phyloP scores from a whole-genome alignment of 169 alveolate species.

The Fabrea salina region DNA sequence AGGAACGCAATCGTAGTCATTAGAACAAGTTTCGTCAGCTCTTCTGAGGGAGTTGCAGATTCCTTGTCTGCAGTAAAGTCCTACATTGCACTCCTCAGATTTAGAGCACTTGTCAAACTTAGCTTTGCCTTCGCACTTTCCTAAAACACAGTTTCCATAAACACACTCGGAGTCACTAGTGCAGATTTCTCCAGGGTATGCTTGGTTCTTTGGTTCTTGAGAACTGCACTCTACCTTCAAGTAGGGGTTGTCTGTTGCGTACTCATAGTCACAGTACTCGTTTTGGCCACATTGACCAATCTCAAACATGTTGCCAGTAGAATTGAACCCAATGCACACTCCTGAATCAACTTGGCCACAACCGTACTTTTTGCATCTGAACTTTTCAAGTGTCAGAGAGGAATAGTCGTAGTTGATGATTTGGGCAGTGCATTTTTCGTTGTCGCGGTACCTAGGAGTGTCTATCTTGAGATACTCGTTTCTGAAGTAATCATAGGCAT shows the following conservation, averaged over 20 bases:
- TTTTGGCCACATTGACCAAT: neutral
- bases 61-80: conserved; percentile 33
- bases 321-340: neutral
- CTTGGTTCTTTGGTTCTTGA: too few relatives aligned
- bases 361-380: neutral
- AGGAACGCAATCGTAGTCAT: conserved; percentile 7
- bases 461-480: neutral
- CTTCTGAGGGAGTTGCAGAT: too few relatives aligned
- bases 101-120: neutral
- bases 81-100: neutral
- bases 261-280: neutral
- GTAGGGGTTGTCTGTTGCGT: conserved; percentile 1
- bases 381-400: neutral
- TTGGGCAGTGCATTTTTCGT: neutral
- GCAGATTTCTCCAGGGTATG: neutral
- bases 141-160: too few relatives aligned
- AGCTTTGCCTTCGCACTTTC: neutral
- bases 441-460: neutral
- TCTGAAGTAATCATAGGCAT: neutral
- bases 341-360: neutral
- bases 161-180: neutral
- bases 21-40: too few relatives aligned
- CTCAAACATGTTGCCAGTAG: neutral
- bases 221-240: neutral
- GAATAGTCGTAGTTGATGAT: neutral